phyloP scores from a whole-genome alignment of 495 filamentous ascomycete genomes.

The Xylaria palmicola region DNA sequence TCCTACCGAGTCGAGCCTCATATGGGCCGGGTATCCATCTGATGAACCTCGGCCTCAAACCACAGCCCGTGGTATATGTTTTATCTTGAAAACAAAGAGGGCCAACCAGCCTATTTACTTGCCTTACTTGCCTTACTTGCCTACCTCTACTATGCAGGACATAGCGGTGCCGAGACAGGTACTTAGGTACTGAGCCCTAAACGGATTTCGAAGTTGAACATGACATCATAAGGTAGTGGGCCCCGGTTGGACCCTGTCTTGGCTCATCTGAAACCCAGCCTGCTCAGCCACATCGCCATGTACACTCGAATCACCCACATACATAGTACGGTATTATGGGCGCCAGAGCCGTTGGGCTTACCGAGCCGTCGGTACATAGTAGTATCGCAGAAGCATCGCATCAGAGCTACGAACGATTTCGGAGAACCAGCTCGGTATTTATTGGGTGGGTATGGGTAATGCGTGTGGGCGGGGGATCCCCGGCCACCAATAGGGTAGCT shows the following conservation, averaged over 20 bases:
- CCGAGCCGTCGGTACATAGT: background rate
- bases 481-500: too few species aligned
- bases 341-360: background rate
- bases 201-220: background rate
- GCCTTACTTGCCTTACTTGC: too few species aligned
- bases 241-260: too few species aligned
- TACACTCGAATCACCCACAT: background rate
- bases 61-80: background rate
- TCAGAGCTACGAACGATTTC: background rate
- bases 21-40: background rate
- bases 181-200: background rate
- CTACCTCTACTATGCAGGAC: too few species aligned
- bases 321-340: too few species aligned
- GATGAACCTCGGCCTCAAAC: background rate
- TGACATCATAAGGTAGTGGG: background rate
- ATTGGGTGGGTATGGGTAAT: too few species aligned
- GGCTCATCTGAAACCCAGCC: background rate
- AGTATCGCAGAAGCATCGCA: background rate
- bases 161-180: too few species aligned
- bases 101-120: too few species aligned
- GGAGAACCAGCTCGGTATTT: too few species aligned
- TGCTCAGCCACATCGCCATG: too few species aligned
- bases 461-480: too few species aligned
- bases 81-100: too few species aligned
- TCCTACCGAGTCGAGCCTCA: slow-evolving; percentile 1